Base-by-base conservation (phyloP, 768 basidiomycete species). In the Tubosaeta brunneosetosa region DNA sequence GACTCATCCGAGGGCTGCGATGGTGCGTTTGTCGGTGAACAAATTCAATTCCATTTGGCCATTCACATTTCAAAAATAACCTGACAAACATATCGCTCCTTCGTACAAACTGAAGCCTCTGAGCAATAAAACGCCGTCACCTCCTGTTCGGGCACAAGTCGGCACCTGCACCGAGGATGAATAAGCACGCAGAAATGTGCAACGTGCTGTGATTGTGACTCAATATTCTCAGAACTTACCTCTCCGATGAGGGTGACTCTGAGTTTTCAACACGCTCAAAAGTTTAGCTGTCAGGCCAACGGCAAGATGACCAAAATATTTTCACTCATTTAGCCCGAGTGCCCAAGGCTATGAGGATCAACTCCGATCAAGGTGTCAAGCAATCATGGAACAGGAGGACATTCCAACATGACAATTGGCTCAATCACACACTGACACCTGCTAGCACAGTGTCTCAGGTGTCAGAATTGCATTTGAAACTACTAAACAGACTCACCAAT, bases 191-290 rank as follows among this genome's bases (percentile, higher is more conserved):
- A 29, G 34, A 47, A 32, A 33, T 54, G 62, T 37, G 9, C 55
- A 80, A 71, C 84, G 82, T 0, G 81, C 74, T 14, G 86, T 60
- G 55, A 81, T 76, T 4, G 78, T 83, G 10, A 91, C 70, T 88
- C 88, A 91, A 43, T 73, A 73, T 25, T 85, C 73, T 31, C 76
- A 63, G 12, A 87, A 71, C 4, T 66, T 55, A 81, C 52, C 8
- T 73, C 73, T 29, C 69, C 62, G 5, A 80, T 62, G 55, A 71
- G 65, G 37, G 71, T 65, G 43, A 71, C 59, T 22, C 63, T 33
- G 55, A 48, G 44, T 41, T 41, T 16, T 47, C 47, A 22, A 10
- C 52, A 43, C 55, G 54, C 14, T 44, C 36, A 22, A 69, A 69
- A 47, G 4, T 41, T 61, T 16, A 62, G 47, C 14, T 3, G 11